Evolutionary conservation across 176 grass and related monocot species (phyloP).

Genomic region (Chloris gayana): DNA sequence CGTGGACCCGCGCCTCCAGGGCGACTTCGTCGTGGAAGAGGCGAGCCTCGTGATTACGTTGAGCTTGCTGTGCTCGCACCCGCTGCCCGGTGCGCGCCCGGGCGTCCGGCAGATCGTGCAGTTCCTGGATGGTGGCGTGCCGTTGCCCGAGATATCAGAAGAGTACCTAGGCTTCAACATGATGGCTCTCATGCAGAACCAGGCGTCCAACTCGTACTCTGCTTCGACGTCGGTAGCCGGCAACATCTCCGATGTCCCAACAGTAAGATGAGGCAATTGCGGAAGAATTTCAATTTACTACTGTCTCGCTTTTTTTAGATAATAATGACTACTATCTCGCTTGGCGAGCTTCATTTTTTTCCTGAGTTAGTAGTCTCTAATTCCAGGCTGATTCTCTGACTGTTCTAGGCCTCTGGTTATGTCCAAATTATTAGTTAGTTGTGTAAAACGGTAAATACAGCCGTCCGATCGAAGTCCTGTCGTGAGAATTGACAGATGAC

Average conservation of each 20-base stretch:
- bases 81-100: constrained; percentile 30
- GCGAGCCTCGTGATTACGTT: constrained; percentile 29
- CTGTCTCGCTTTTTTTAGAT: too few species aligned
- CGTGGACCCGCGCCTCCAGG: constrained; percentile 33
- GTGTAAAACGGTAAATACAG: background rate
- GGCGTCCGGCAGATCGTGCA: constrained; percentile 43
- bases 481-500: too few species aligned
- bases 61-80: constrained; percentile 55
- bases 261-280: background rate
- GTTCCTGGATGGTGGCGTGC: constrained; percentile 20
- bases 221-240: constrained; percentile 1
- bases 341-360: background rate
- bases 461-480: background rate
- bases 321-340: background rate
- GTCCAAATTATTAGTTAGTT: background rate
- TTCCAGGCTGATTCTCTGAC: too few species aligned
- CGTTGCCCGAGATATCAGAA: constrained; percentile 31
- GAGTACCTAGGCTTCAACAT: constrained; percentile 18
- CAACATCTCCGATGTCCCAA: constrained; percentile 40
- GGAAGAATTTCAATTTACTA: too few species aligned
- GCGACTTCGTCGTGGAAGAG: constrained; percentile 29
- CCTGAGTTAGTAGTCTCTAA: too few species aligned
- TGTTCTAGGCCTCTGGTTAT: too few species aligned
- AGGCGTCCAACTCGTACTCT: background rate
- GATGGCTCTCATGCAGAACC: constrained; percentile 17